Evolutionary conservation across 495 filamentous ascomycete genomes (phyloP), one percentile per base, ranked within the genome.

Genomic region (Corynascus novoguineensis): DNA sequence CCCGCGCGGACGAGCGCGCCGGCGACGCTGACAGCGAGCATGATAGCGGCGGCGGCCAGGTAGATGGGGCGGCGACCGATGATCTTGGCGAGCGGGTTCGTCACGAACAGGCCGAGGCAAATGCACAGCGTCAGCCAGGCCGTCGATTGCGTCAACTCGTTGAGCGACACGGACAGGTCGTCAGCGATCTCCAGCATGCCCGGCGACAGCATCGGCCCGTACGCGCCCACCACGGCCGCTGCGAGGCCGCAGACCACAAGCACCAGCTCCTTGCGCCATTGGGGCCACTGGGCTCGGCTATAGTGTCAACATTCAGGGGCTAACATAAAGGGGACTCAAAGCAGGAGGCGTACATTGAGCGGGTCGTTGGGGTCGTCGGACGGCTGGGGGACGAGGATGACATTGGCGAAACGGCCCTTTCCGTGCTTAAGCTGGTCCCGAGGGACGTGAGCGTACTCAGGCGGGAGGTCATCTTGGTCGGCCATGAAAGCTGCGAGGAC

Each of bases 31-130:
- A 79, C 77, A 1, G 74, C 71, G 57, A 86, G 77, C 68, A 86
- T 73, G 17, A 86, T 76, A 10, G 80, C 57, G 35, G 78, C 82
- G 24, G 81, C 76, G 19, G 81, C 53, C 3, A 86, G 66, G 67
- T 84, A 87, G 5, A 88, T 71, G 0, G 85, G 83, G 0, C 84
- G 78, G 53, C 84, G 81, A 3, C 84, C 84, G 68, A 79, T 76
- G 49, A 86, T 80, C 37, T 85, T 83, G 6, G 81, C 81, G n/a
- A 85, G 63, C 3, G 81, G 84, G 56, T 84, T 85, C 48, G 79
- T 78, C 25, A 88, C 60, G 60, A 87, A 79, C 41, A 81, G 64
- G 9, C 66, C 62, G 7, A 72, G 31, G 21, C 68, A 70, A 35
- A 73, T 70, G 37, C 57, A 50, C 28, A 74, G 55, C 40, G 71